Evolutionary conservation across 495 filamentous ascomycete species (phyloP), one percentile per base, ranked within the genome.

Genomic region (Aspergillus incahuasiensis): DNA sequence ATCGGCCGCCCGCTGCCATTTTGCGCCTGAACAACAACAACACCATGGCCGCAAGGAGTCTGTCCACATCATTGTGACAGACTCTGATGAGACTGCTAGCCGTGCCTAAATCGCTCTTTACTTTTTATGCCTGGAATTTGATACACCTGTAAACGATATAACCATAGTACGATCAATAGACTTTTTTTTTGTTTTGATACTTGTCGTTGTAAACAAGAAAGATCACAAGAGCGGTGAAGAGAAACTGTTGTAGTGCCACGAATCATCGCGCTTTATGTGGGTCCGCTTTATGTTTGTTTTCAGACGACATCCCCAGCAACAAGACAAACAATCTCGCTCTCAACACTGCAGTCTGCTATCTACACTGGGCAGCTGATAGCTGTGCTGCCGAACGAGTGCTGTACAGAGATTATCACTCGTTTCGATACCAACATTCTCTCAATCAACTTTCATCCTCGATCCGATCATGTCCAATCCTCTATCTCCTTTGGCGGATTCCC

Each of bases 401-500:
- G 3, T 28, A 8, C 8, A 8, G 8, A 8, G 3, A 8, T n/a
- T 15, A 34, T 21, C 22, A 6, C 45, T 41, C n/a, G n/a, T n/a
- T n/a, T n/a, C n/a, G n/a, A n/a, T n/a, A n/a, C n/a, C n/a, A n/a
- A n/a, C n/a, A n/a, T n/a, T n/a, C n/a, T n/a, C n/a, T n/a, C n/a
- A n/a, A n/a, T n/a, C n/a, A n/a, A n/a, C n/a, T n/a, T n/a, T n/a
- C n/a, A n/a, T n/a, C n/a, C n/a, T n/a, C n/a, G n/a, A 34, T 24
- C 45, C 8, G 11, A 39, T 13, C 50, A 81, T 79, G 78, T 66
- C 73, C 19, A 68, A 72, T 54, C 71, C 75, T 46, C 65, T 79
- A 15, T 77, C 75, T 12, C 75, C 77, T 1, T 64, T 79, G 38
- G 72, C 76, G 8, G 61, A 74, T 12, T 73, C 69, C 19, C 68